phyloP scores from a whole-genome alignment of 352 stramenopile species.

The Pythium vanterpoolii region DNA sequence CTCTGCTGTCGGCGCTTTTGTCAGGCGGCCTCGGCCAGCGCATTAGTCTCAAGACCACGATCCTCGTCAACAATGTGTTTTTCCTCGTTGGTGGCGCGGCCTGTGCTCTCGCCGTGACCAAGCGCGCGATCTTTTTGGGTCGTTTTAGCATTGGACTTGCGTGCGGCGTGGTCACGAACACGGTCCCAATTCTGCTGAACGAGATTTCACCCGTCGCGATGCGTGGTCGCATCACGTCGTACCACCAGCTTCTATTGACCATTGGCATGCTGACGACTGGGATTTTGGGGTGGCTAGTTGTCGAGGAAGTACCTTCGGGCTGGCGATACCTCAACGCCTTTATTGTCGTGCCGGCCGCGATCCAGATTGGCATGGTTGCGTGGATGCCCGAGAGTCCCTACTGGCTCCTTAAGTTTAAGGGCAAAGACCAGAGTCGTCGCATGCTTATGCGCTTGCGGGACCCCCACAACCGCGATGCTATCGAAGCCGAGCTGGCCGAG shows the following conservation, averaged over 20 bases:
- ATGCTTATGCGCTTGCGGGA: slow-evolving; percentile 43
- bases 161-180: slow-evolving; percentile 78
- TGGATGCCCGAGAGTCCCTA: slow-evolving; percentile 86
- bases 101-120: slow-evolving; percentile 58
- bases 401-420: slow-evolving; percentile 85
- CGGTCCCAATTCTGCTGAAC: slow-evolving; percentile 77
- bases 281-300: slow-evolving; percentile 73
- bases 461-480: slow-evolving; percentile 25
- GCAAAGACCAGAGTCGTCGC: slow-evolving; percentile 29
- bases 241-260: slow-evolving; percentile 87
- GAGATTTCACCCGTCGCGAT: slow-evolving; percentile 69
- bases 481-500: slow-evolving; percentile 61
- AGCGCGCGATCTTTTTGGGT: slow-evolving; percentile 55
- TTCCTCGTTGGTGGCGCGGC: slow-evolving; percentile 54
- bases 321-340: slow-evolving; percentile 84
- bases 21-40: slow-evolving; percentile 50
- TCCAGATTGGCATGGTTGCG: slow-evolving; percentile 52
- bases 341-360: slow-evolving; percentile 55
- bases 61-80: slow-evolving; percentile 71
- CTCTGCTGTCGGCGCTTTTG: slow-evolving; percentile 54
- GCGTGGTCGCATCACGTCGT: slow-evolving; percentile 77
- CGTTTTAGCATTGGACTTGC: slow-evolving; percentile 62
- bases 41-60: slow-evolving; percentile 60
- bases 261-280: slow-evolving; percentile 82
- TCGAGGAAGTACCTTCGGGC: slow-evolving; percentile 73